Base-by-base conservation (phyloP, 306 rosid species). In the Vigna trinervia region DNA sequence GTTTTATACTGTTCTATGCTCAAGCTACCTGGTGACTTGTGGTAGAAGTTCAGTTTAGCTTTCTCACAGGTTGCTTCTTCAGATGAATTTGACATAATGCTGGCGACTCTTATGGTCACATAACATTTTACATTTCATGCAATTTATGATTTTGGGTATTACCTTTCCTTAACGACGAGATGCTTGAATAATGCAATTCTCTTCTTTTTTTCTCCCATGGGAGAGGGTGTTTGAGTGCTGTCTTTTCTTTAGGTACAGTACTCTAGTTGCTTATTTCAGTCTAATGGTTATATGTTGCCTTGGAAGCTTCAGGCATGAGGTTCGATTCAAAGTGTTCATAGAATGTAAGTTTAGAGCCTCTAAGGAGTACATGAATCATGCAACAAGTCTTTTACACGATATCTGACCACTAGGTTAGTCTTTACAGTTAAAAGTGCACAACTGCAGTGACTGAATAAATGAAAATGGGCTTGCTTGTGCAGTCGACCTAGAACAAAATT, bases 1-100 rank as follows among this genome's bases (percentile, higher is more conserved):
- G 47, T 60, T 45, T 23, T 47, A 34, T 80, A 56, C 41, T 39
- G 48, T 6, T 65, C 46, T 65, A 56, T 54, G 69, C 54, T 69
- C 43, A 60, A 26, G 46, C 28, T 76, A 28, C 56, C 12, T 59
- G 46, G 72, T 74, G 17, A 80, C 73, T 80, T 79, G 68, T 52
- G 45, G 51, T 76, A 76, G 77, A 72, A 69, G 71, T 85, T 69
- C 43, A 74, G 67, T 78, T 69, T 60, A 57, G 67, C 39, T 71
- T 69, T 66, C 51, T 6, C 6, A 52, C 69, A 62, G 22, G 22
- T 14, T 61, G 67, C 46, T n/a, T 8, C 48, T 63, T 64, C 32
- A 50, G 69, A 57, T 53, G 28, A 48, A 51, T 60, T 81, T 4
- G 58, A 19, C 73, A 53, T 73, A 77, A 63, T 71, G 34, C 47